Evolutionary conservation across 2,329 filamentous ascomycete species (phyloP), one percentile per base, ranked within the genome.

Genomic region (Dactylellina sp.): DNA sequence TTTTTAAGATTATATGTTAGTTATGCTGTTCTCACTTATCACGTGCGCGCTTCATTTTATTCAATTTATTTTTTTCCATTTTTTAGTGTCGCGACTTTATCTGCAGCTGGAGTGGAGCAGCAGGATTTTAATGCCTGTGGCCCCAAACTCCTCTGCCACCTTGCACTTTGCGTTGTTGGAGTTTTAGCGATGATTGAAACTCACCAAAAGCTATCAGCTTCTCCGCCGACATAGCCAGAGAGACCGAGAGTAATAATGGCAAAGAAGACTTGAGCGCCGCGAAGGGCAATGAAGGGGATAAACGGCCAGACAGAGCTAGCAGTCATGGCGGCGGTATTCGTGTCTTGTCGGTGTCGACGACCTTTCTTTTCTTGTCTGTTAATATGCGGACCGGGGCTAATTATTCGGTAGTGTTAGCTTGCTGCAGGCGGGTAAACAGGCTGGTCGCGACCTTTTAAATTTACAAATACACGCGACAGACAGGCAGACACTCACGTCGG

Each of bases 211-310:
- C 0, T 18, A 7, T 55, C 61, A 12, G 46, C 7, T 39, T 56
- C 9, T 24, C 37, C 61, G 14, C 70, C 56, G 22, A 78, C 25
- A 50, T 79, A 80, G 1, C 76, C 77, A 9, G 78, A 78, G 11
- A 80, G 70, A 7, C 75, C 78, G 20, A 80, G 75, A 6, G 78
- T 53, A 2, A 80, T 59, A 20, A 80, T 50, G 35, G 77, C 76
- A 55, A 80, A 78, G 55, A 80, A 53, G 32, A 80, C 50, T 53
- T 81, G 79, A 12, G 78, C 56, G 12, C 64, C 66, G 18, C 79
- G 79, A 44, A 80, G 70, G 55, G 71, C 71, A 9, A 79, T 61
- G 24, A 77, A 52, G 4, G 71, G 71, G 9, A 65, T 57, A 22
- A 57, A 35, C 37, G 76, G 76, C 76, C 76, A 77, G 25, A 65